Conservation (phyloP, 2,329 filamentous ascomycete species). For the Stachybotrys chartarum region DNA sequence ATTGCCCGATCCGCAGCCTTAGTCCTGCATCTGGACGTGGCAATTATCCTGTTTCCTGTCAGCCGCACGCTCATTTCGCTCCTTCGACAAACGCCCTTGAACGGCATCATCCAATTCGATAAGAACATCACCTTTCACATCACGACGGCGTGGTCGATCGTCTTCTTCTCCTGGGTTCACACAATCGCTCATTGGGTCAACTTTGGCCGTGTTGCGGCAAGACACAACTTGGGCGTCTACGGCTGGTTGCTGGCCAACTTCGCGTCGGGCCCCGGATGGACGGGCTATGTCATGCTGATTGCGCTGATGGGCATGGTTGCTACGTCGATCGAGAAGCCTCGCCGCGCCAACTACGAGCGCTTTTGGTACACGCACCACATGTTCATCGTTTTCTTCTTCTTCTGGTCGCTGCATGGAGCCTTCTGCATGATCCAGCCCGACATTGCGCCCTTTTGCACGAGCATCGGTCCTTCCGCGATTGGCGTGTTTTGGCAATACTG, state of each 20-base stretch:
- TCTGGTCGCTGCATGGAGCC: constrained; percentile 84
- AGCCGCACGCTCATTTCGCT: constrained; percentile 81
- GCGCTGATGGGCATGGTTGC: constrained; percentile 71
- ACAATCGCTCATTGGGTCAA: constrained; percentile 86
- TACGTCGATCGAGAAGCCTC: constrained; percentile 70
- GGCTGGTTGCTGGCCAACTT: constrained; percentile 75
- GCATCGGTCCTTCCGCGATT: constrained; percentile 55
- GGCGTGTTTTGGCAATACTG: constrained; percentile 88
- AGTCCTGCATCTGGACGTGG: constrained; percentile 75
- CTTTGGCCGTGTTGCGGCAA: constrained; percentile 67
- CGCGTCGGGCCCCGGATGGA: constrained; percentile 75
- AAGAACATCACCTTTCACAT: constrained; percentile 90
- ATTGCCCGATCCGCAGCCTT: constrained; percentile 71
- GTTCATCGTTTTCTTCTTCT: constrained; percentile 82
- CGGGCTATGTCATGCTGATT: constrained; percentile 77
- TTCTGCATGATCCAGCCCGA: constrained; percentile 90
- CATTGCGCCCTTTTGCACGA: constrained; percentile 68
- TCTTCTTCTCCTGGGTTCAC: constrained; percentile 83
- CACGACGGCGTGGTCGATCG: constrained; percentile 76
- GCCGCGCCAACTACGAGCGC: constrained; percentile 76
- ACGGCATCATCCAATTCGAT: constrained; percentile 82
- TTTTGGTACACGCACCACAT: constrained; percentile 91
- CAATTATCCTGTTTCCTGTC: constrained; percentile 71
- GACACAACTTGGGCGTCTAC: constrained; percentile 70
- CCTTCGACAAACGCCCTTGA: constrained; percentile 70